Percentiles rank a stretch among this genome's conserved stretches.
phyloP scores from a whole-genome alignment of 495 filamentous ascomycete species.

The Neurospora sp. region DNA sequence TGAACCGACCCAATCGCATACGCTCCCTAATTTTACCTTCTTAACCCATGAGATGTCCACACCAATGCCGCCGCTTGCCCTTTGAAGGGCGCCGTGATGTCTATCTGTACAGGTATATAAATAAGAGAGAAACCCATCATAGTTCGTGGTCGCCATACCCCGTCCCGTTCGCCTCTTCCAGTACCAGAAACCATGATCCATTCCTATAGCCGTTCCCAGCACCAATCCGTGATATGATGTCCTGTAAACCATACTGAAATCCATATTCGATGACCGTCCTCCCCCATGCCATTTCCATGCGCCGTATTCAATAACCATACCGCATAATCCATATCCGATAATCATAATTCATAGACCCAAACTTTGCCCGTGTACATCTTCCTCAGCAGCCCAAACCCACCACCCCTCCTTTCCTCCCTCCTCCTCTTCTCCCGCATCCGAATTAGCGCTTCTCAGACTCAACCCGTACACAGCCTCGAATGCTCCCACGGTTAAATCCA shows the following conservation, averaged over 20 bases:
- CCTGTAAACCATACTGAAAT: neutral
- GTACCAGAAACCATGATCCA: neutral
- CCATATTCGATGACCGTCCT: neutral
- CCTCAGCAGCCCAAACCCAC: neutral
- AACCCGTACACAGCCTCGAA: conserved; percentile 52
- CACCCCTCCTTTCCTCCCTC: neutral
- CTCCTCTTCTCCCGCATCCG: conserved; percentile 44
- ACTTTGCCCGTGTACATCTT: neutral
- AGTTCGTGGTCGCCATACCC: neutral
- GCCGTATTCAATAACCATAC: neutral
- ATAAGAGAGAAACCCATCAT: neutral
- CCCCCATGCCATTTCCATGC: neutral
- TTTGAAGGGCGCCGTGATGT: neutral
- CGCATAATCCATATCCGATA: neutral
- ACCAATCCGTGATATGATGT: neutral
- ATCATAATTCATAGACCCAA: neutral
- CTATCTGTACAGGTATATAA: neutral
- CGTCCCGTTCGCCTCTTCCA: neutral
- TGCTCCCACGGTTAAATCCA: conserved; percentile 54
- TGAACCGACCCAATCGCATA: neutral
- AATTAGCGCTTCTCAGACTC: conserved; percentile 44
- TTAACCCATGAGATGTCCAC: neutral
- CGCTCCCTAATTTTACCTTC: neutral
- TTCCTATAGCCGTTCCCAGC: neutral
- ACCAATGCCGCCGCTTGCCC: neutral